Evolutionary conservation across 225 moss, liverwort and hornwort genomes (phyloP).

Genomic region (Antitrichia curtipendula): DNA sequence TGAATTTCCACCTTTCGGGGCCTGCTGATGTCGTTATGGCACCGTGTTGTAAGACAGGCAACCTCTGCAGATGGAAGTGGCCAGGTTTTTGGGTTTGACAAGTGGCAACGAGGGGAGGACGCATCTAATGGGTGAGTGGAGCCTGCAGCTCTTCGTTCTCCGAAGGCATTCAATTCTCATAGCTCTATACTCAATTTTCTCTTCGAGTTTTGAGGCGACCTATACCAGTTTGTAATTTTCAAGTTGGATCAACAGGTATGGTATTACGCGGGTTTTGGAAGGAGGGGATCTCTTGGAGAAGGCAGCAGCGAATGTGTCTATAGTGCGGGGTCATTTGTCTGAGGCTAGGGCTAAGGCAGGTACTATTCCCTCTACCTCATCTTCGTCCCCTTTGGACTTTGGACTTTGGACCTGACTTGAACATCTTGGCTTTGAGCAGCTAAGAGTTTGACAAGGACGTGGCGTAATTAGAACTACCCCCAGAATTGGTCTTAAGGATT

Average conservation of each 20-base stretch:
- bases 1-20: neutral
- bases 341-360: slow-evolving; percentile 95
- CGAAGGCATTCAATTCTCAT: neutral
- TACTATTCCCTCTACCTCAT: slow-evolving; percentile 6
- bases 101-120: slow-evolving; percentile 78
- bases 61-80: slow-evolving; percentile 72
- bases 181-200: neutral
- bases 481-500: neutral
- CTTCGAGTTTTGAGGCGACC: neutral
- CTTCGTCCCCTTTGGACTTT: neutral
- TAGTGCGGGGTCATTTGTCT: slow-evolving; percentile 71
- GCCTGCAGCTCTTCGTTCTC: neutral
- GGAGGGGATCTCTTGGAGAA: slow-evolving; percentile 66
- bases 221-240: neutral
- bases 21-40: neutral
- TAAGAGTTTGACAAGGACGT: neutral
- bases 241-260: slow-evolving; percentile 26
- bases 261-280: slow-evolving; percentile 68
- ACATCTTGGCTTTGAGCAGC: neutral
- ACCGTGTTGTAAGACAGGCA: slow-evolving; percentile 8
- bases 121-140: slow-evolving; percentile 42
- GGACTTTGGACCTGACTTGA: neutral
- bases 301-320: slow-evolving; percentile 78
- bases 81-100: slow-evolving; percentile 53
- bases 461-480: neutral